phyloP scores from a whole-genome alignment of 495 filamentous ascomycete genomes.

The Chaetomium tenue region DNA sequence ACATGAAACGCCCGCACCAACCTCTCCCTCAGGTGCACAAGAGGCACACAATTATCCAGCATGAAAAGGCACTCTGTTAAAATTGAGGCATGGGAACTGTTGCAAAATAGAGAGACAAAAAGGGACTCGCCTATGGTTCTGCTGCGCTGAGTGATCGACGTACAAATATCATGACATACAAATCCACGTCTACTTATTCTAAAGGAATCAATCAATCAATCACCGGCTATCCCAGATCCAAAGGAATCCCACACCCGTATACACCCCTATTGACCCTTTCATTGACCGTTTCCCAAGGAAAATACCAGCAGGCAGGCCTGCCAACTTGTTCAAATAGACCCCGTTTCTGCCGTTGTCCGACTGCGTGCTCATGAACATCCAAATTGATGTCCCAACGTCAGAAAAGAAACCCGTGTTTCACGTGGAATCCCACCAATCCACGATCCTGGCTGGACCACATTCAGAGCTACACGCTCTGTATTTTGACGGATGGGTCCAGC shows the following conservation, averaged over 20 bases:
- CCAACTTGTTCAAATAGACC: conserved; percentile 21
- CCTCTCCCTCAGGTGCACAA: no score
- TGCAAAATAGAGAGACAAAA: background rate
- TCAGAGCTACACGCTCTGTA: conserved; percentile 30
- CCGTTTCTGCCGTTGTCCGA: conserved; percentile 25
- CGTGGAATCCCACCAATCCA: conserved; percentile 12
- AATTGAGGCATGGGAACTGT: no score
- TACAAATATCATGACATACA: conserved; percentile 1
- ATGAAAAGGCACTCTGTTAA: no score
- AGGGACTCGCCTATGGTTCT: background rate
- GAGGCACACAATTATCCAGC: no score
- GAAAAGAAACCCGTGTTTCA: conserved; percentile 23
- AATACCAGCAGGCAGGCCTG: conserved; percentile 20
- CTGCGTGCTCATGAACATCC: conserved; percentile 25
- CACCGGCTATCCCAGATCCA: conserved; percentile 6
- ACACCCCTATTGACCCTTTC: conserved; percentile 17
- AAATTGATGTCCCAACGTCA: conserved; percentile 33
- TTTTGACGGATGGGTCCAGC: conserved; percentile 16
- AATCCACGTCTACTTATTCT: conserved; percentile 27
- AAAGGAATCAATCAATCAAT: conserved; percentile 19
- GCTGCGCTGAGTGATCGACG: background rate
- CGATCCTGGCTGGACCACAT: conserved; percentile 14
- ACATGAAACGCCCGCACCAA: background rate
- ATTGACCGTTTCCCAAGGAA: conserved; percentile 14
- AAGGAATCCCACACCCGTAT: conserved; percentile 25